Evolutionary conservation across 164 flowering plant species (phyloP).

Genomic region (Hamamelis virginiana): DNA sequence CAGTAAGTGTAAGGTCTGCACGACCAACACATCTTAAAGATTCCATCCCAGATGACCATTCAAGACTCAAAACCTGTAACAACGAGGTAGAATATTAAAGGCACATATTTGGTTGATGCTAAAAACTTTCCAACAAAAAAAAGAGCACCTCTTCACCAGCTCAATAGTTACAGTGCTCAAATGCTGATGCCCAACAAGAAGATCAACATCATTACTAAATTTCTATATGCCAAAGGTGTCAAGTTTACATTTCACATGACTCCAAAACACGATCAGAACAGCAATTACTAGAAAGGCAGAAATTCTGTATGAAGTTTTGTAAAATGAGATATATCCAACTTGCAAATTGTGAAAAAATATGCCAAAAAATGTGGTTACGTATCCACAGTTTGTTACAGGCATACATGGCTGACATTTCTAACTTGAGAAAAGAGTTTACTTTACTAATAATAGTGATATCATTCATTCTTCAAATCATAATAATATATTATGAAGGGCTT

Average conservation of each 20-base stretch:
- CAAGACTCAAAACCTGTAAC: constrained; percentile 71
- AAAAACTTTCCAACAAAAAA: background rate
- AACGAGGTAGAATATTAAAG: background rate
- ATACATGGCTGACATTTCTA: background rate
- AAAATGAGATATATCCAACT: background rate
- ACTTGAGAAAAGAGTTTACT: background rate
- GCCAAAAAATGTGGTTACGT: background rate
- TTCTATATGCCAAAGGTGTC: background rate
- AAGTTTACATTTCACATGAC: too few species aligned
- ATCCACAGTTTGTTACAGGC: background rate
- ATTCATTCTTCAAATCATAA: background rate
- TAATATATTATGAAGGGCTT: background rate
- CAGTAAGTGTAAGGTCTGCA: constrained; percentile 61
- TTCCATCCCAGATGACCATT: constrained; percentile 79
- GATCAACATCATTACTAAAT: background rate
- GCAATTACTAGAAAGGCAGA: background rate
- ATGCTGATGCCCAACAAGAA: background rate
- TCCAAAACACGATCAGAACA: too few species aligned
- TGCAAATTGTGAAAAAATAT: background rate
- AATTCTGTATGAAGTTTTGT: background rate
- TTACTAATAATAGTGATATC: background rate
- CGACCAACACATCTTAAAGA: constrained; percentile 58
- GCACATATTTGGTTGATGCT: background rate
- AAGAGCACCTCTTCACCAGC: background rate
- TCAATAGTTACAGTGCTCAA: background rate